Percentiles rank a stretch among this genome's conserved stretches.
Evolutionary conservation across 371 early-diverging fungal species (phyloP).

Genomic region (Rhizomucor pusillus): DNA sequence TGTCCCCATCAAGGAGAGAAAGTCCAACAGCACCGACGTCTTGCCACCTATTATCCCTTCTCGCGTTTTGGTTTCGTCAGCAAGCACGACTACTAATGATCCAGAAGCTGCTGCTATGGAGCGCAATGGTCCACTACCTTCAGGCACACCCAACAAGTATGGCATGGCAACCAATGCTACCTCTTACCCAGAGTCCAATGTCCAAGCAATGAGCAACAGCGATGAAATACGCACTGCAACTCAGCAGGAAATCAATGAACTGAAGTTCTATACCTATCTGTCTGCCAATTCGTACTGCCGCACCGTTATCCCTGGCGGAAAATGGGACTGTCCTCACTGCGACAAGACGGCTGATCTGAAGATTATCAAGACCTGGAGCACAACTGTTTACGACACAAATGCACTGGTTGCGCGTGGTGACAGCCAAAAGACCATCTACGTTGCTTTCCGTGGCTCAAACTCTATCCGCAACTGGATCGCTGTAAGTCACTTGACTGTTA

Average conservation of each 20-base stretch:
- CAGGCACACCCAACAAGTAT: slow-evolving; percentile 7
- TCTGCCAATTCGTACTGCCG: slow-evolving; percentile 17
- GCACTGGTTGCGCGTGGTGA: slow-evolving; percentile 17
- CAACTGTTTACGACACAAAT: slow-evolving; percentile 13
- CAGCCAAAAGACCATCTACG: slow-evolving; percentile 15
- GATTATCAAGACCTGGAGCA: slow-evolving; percentile 16
- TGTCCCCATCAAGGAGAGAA: background rate
- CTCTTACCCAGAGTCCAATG: background rate
- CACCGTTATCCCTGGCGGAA: slow-evolving; percentile 12
- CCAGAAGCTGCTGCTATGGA: slow-evolving; percentile 10
- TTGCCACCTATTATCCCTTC: background rate
- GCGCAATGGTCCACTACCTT: slow-evolving; percentile 10
- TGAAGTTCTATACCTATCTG: slow-evolving; percentile 9
- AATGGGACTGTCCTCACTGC: slow-evolving; percentile 17
- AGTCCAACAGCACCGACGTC: background rate
- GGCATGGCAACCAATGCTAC: slow-evolving; percentile 13
- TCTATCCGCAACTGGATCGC: slow-evolving; percentile 21
- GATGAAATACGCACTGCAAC: slow-evolving; percentile 7
- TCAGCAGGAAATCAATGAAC: slow-evolving; percentile 1
- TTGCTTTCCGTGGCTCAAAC: slow-evolving; percentile 21
- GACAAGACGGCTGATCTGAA: slow-evolving; percentile 2
- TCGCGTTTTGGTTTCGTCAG: background rate
- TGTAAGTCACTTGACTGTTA: slow-evolving; percentile 3
- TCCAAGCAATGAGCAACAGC: background rate
- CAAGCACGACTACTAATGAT: background rate